These are phyloP conservation scores for Curvularia verruculosa DNA, from an alignment of 2,329 filamentous ascomycete genomes.

Conservation along the genomic window DNA sequence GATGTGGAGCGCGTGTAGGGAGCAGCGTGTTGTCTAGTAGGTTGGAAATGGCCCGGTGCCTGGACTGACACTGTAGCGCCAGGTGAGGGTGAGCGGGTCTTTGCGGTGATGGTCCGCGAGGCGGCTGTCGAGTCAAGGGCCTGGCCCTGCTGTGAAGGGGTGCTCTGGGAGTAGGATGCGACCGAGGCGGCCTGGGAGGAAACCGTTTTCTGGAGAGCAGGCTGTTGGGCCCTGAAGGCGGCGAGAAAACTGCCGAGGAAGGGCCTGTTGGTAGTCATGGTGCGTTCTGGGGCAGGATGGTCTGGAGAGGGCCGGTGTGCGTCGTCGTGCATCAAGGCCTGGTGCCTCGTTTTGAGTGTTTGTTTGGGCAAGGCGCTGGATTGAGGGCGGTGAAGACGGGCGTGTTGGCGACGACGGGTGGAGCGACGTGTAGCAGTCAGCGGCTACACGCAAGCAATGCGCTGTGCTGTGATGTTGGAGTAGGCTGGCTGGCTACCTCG, in stretches of 20 bases:
- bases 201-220: conserved; percentile 63
- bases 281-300: conserved; percentile 28
- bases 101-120: conserved; percentile 49
- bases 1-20: conserved; percentile 49
- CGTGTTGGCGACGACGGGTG: conserved; percentile 1
- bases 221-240: conserved; percentile 70
- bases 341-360: conserved; percentile 5
- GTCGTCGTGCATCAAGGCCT: conserved; percentile 37
- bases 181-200: conserved; percentile 49
- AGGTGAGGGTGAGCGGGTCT: conserved; percentile 39
- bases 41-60: conserved; percentile 48
- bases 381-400: conserved; percentile 9
- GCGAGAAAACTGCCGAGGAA: conserved; percentile 72
- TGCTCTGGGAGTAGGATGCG: conserved; percentile 45
- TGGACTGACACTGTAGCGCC: conserved; percentile 49
- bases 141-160: conserved; percentile 46
- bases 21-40: conserved; percentile 49
- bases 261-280: conserved; percentile 68
- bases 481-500: conserved; percentile 1
- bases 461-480: conserved; percentile 3
- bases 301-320: conserved; percentile 27
- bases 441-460: conserved; percentile 2
- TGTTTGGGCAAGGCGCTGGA: conserved; percentile 1
- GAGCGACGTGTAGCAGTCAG: conserved; percentile 7
- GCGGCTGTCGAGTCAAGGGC: conserved; percentile 49